Base-by-base conservation (phyloP, 2,329 filamentous ascomycete species). In the Arthrobotrys sinensis region DNA sequence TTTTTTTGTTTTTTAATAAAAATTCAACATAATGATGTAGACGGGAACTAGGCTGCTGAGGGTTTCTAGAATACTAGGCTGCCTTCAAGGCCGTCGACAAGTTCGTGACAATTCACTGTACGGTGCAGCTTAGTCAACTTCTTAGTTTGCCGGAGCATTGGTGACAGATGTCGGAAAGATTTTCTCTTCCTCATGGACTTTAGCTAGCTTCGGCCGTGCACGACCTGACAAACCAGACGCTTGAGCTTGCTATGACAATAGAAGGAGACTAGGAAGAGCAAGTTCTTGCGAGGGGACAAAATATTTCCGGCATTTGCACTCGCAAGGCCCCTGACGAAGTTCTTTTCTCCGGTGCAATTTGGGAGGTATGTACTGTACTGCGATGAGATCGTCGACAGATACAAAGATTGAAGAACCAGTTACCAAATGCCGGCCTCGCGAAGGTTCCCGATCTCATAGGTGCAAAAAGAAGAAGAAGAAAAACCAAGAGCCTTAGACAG, bases 101-200 rank as follows among this genome's bases (percentile, higher is more conserved):
- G 38, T 38, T 28, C 34, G 2, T 43, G 19, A 43, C 36, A 43
- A 19, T 60, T n/a, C 55, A 43, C 36, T 28, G 12, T 24, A 43
- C 36, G 28, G 12, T 24, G 55, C 55, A 60, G 55, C 55, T 60
- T 60, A 60, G 52, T 57, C 32, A 38, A 38, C 36, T 43, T 40
- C 43, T 19, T 60, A 60, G 55, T 43, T 28, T 11, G 12, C 21
- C 16, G 21, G n/a, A 40, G 38, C 45, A 46, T 10, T 28, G 45
- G 28, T 28, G 48, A 65, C 19, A 46, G 57, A 65, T 11, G 38
- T 72, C 57, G 57, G 57, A 72, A 65, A 72, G 24, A 45, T 64
- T 45, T 55, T 34, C 16, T 24, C 28, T 11, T n/a, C 40, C 46
- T 40, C 46, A 28, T 43, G 14, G 45, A 21, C 19, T 52, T 19